Base-by-base conservation (phyloP, 225 moss, liverwort and hornwort species). In the Straminergon stramineum region DNA sequence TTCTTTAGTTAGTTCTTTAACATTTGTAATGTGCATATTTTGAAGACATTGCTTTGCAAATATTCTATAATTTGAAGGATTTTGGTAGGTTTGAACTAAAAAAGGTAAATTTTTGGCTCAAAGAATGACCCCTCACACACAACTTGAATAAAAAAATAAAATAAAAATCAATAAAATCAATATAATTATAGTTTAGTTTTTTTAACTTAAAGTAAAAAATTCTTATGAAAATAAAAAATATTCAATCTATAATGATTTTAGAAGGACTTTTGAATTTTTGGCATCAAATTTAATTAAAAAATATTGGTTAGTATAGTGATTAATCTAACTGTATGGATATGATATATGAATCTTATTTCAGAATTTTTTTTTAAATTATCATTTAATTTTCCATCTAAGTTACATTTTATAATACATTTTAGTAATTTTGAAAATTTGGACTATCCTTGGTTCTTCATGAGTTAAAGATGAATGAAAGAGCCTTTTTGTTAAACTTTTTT, bases 391-490 rank as follows among this genome's bases (percentile, higher is more conserved):
- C 27, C 3, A 43, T 73, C 6, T 15, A 27, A 43, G 1, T 45
- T 74, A 2, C 5, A 74, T 17, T 30, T 75, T 12, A 32, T 31
- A 12, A 51, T 75, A 20, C 32, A 51, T 20, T 11, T 75, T 51
- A 2, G 51, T 7, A 75, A 75, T 51, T 31, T 75, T 12, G 0
- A 2, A 75, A 51, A 75, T 75, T 7, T 7, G 0, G 2, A 51
- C 12, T 12, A 32, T 1, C 0, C 2, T 2, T 31, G 6, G 6
- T 75, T 18, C 2, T 51, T 31, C 1, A 32, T 4, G 11, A 0
- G 0, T 74, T 75, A 20, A 51, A 74, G 12, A 32, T 75, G 32
- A 75, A 7, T 51, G 32, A 31, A 1, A 51, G 1, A 74, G 18
- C 4, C 20, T 51, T 11, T 17, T 23, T 39, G 4, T 22, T 13